Base-by-base conservation (phyloP, 225 moss, liverwort and hornwort genomes). In the Pleurozium schreberi region DNA sequence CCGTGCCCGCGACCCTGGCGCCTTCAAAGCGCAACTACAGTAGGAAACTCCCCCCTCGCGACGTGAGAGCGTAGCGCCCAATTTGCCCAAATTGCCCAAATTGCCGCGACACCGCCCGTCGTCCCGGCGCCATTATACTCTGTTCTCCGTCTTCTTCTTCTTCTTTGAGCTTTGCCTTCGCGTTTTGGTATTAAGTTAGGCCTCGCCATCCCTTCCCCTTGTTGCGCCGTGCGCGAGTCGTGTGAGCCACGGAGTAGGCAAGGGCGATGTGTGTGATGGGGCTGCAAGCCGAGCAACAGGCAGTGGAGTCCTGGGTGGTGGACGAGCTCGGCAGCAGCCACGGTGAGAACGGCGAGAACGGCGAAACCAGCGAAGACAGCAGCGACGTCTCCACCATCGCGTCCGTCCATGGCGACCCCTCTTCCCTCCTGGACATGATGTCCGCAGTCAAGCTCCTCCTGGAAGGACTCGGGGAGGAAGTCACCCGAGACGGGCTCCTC, bases 381-480 rank as follows among this genome's bases (percentile, higher is more conserved):
- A 94, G 94, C 88, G 94, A 94, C 73, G 93, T 85, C 11, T 94
- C 94, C 87, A 94, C 94, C 59, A 84, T 93, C 73, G 93, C 92
- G 42, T 93, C 94, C 63, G 91, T 87, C 47, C 89, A 93, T 11
- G 93, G 87, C 67, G 92, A 94, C 42, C 88, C 84, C 31, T 93
- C 91, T 18, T 93, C 75, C 11, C 85, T 93, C 62, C 85, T 90
- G 77, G 93, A 93, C 87, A 94, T 94, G 94, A 93, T 94, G 92
- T 90, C 92, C 47, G 96, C 98, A 12, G 98, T 98, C 81, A 96
- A 96, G 87, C 91, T 95, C 55, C 63, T 98, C 74, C 93, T 98
- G 50, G 88, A 91, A 55, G 94, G 96, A n/a, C 91, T 98, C 53
- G 98, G 98, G 49, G 97, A 98, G 82, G 97, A 98, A 77, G 95